These are phyloP conservation scores for Thelonectria blattea DNA, from an alignment of 2,329 filamentous ascomycete genomes.

Conservation along the genomic window DNA sequence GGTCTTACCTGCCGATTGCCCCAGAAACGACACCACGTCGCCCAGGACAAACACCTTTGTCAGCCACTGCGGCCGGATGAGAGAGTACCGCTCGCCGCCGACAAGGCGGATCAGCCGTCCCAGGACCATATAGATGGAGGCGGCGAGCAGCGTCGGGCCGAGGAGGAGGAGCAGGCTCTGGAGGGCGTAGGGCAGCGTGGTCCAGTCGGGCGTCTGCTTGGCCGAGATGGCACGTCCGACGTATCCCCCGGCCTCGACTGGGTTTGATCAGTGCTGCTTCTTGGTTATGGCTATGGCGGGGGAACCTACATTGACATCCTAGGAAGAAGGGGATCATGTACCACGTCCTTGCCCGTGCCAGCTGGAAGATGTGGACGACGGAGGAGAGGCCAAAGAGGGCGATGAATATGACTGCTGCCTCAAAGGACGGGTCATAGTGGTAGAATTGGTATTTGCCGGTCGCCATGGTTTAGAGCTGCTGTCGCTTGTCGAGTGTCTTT, in stretches of 20 bases:
- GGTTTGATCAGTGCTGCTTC: neutral
- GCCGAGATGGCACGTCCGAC: slow-evolving; percentile 52
- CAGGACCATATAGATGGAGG: slow-evolving; percentile 46
- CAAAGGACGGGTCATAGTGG: slow-evolving; percentile 5
- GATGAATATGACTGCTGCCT: neutral
- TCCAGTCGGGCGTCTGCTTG: slow-evolving; percentile 41
- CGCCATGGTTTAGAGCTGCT: too few relatives aligned
- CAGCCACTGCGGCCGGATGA: slow-evolving; percentile 5
- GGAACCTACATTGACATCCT: slow-evolving; percentile 52
- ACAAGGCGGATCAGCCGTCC: slow-evolving; percentile 5
- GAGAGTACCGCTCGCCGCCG: slow-evolving; percentile 1
- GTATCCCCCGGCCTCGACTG: slow-evolving; percentile 42
- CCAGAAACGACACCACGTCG: slow-evolving; percentile 51
- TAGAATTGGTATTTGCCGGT: neutral
- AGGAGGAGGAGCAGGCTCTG: slow-evolving; percentile 43
- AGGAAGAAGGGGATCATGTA: slow-evolving; percentile 51
- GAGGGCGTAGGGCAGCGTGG: slow-evolving; percentile 44
- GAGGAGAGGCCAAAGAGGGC: neutral
- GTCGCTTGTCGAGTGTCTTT: too few relatives aligned
- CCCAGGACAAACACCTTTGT: slow-evolving; percentile 56
- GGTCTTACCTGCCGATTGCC: slow-evolving; percentile 28
- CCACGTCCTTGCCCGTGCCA: neutral
- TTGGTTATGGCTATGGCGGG: too few relatives aligned
- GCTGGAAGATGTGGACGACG: neutral
- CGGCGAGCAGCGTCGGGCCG: slow-evolving; percentile 48